Conservation (phyloP, 1,284 basidiomycete species). For the Apiotrichum brassicae region DNA sequence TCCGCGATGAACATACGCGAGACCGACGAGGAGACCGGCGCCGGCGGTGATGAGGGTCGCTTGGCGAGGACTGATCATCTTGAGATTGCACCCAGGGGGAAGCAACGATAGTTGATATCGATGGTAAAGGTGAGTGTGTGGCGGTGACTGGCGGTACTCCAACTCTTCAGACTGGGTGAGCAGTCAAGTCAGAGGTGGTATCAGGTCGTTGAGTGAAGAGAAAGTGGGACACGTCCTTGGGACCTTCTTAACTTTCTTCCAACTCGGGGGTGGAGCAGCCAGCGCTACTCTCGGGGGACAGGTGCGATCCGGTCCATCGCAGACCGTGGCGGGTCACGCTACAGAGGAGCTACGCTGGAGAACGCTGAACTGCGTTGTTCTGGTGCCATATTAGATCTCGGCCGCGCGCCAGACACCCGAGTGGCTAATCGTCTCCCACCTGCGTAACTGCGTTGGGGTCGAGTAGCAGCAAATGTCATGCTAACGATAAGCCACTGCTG, state of each 20-base stretch:
- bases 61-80: slow-evolving; percentile 2
- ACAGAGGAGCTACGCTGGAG: background rate
- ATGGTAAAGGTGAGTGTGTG: too few relatives aligned
- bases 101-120: background rate
- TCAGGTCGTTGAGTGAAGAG: too few relatives aligned
- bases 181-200: background rate
- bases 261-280: too few relatives aligned
- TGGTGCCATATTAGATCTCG: too few relatives aligned
- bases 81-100: background rate
- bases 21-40: slow-evolving; percentile 5
- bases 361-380: background rate
- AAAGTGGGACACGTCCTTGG: too few relatives aligned
- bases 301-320: too few relatives aligned
- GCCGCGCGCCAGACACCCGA: background rate
- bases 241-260: background rate
- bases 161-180: background rate
- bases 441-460: background rate
- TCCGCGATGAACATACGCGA: background rate
- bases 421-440: too few relatives aligned
- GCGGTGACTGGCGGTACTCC: too few relatives aligned
- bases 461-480: too few relatives aligned
- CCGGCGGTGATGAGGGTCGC: slow-evolving; percentile 7
- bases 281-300: too few relatives aligned
- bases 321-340: too few relatives aligned
- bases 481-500: too few relatives aligned